Evolutionary conservation across 108 stramenopile genomes (phyloP).

Genomic region (Licmophora abbreviata): DNA sequence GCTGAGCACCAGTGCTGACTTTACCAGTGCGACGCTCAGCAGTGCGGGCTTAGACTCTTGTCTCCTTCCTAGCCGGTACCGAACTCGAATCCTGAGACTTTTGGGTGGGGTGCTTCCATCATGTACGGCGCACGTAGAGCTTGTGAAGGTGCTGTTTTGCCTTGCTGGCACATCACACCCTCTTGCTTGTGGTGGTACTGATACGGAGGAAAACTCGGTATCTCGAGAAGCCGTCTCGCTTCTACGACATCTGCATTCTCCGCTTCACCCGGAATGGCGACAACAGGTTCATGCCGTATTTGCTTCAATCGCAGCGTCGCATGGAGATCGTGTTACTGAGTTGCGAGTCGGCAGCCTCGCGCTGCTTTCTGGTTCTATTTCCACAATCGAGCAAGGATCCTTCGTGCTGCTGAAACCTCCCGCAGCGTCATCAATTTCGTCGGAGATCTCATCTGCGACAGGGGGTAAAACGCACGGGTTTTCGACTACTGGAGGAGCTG

Average conservation of each 20-base stretch:
- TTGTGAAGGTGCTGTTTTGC: constrained; percentile 37
- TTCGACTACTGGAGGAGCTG: constrained; percentile 5
- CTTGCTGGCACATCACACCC: constrained; percentile 27
- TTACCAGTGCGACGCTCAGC: neutral
- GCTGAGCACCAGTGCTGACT: neutral
- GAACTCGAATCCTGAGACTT: constrained; percentile 46
- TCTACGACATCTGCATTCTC: constrained; percentile 45
- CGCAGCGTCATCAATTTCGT: constrained; percentile 43
- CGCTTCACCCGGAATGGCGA: constrained; percentile 21
- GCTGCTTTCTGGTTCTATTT: constrained; percentile 61
- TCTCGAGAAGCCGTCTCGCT: constrained; percentile 43
- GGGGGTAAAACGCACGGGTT: constrained; percentile 26
- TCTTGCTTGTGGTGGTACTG: constrained; percentile 3
- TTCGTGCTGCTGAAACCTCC: constrained; percentile 63
- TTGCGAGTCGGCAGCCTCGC: constrained; percentile 29
- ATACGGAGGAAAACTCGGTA: constrained; percentile 21
- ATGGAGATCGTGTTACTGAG: constrained; percentile 1
- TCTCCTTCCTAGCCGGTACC: constrained; percentile 24
- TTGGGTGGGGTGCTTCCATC: constrained; percentile 33
- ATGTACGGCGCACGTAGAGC: constrained; percentile 12
- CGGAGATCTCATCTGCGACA: constrained; percentile 15
- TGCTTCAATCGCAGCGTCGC: neutral
- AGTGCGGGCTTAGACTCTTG: neutral
- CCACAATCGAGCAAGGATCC: constrained; percentile 26
- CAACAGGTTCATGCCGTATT: constrained; percentile 16